Evolutionary conservation across 139 green algal species (phyloP), one percentile per base, ranked within the genome.

Genomic region (Ostreobium quekettii): DNA sequence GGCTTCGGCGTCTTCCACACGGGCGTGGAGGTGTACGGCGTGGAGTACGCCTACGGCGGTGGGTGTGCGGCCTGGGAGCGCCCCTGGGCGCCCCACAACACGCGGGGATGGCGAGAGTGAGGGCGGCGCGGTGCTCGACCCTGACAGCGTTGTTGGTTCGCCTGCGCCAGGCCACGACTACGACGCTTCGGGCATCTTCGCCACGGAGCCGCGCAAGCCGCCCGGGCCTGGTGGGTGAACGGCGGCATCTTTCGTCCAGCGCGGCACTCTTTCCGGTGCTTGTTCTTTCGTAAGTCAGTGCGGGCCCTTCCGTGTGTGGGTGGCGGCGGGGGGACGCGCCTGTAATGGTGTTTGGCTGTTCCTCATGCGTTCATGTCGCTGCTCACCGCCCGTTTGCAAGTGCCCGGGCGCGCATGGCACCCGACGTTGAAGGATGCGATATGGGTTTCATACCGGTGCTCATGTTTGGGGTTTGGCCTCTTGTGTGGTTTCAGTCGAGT

Each of bases 1-100:
- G 89, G 87, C 3, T 38, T 87, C 7, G 90, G 90, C 48, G 80
- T 95, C 15, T 96, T 87, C 66, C 91, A 95, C 66, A 84, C 80
- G 15, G 91, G 91, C 0, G 78, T 97, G 2, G 88, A 97, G 66
- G 83, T 93, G 0, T 88, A 92, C 37, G 90, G 84, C 15, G 69
- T 83, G 0, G 91, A 97, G 71, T 96, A 92, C 39, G 91, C 91
- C 0, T 97, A 90, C 76, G 89, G 86, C 75, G 80, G 83, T 89
- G 37, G 1, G 74, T 48, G 29, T 39, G 4, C 29, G 24, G 35
- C 59, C 11, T 7, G 24, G 29, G 7, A 49, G 15, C 59, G 36
- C 59, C 35, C 5, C 8, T 38, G 22, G 30, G 19, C 60, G 35
- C 60, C 24, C 36, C 28, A n/a, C n/a, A n/a, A n/a, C n/a, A n/a